Evolutionary conservation across 139 green algal genomes (phyloP).

Genomic region (Desmodesmus armatus): DNA sequence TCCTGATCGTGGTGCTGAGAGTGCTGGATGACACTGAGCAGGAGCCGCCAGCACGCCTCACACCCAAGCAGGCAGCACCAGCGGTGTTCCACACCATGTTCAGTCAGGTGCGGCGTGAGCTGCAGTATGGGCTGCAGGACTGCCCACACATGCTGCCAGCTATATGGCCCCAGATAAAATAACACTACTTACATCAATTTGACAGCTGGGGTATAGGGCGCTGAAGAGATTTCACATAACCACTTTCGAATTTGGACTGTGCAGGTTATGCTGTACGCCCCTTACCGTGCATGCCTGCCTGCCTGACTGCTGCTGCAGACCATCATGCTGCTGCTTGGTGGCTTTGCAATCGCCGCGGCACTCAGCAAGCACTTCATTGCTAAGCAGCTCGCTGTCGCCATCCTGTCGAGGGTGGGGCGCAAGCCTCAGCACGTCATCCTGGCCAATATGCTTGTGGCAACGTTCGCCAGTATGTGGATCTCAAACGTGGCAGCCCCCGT

Average conservation of each 20-base stretch:
- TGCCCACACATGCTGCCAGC: background rate
- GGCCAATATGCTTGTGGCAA: slow-evolving; percentile 77
- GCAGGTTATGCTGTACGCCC: background rate
- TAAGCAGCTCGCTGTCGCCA: slow-evolving; percentile 62
- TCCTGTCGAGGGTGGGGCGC: slow-evolving; percentile 65
- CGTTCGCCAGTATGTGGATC: slow-evolving; percentile 81
- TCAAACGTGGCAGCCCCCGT: slow-evolving; percentile 83
- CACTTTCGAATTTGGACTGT: background rate
- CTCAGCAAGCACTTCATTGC: slow-evolving; percentile 84
- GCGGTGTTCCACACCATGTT: slow-evolving; percentile 79
- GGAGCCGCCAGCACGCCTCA: slow-evolving; percentile 53
- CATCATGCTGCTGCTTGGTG: slow-evolving; percentile 84
- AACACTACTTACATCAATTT: background rate
- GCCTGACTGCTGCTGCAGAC: slow-evolving; percentile 46
- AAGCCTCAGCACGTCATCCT: slow-evolving; percentile 71
- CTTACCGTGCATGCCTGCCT: background rate
- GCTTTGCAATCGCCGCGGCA: slow-evolving; percentile 79
- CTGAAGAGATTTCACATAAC: no score
- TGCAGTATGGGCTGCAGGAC: background rate
- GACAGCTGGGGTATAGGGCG: background rate
- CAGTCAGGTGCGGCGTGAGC: slow-evolving; percentile 57
- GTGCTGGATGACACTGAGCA: slow-evolving; percentile 59
- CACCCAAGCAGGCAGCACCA: slow-evolving; percentile 64
- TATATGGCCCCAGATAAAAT: background rate
- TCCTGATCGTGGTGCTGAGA: slow-evolving; percentile 60